These are phyloP conservation scores for Cercophora sp. DNA, from an alignment of 495 filamentous ascomycete genomes.

Conservation along the genomic window DNA sequence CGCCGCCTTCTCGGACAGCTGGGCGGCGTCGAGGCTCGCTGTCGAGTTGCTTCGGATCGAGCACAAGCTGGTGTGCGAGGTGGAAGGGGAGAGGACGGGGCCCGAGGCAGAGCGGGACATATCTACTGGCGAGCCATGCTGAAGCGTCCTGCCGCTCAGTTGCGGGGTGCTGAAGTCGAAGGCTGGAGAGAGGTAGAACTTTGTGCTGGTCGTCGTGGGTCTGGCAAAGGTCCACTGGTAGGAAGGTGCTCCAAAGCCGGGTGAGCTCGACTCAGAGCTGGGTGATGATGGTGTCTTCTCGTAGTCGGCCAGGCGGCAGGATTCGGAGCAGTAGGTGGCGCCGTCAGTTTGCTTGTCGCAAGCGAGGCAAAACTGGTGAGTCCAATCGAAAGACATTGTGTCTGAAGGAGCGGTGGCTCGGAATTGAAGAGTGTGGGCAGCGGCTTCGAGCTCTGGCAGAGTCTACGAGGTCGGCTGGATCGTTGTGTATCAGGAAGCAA, in stretches of 20 bases:
- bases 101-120: constrained; percentile 36
- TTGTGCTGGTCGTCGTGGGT: constrained; percentile 33
- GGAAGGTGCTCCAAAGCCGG: constrained; percentile 43
- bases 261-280: constrained; percentile 54
- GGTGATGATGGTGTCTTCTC: constrained; percentile 60
- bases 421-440: constrained; percentile 1
- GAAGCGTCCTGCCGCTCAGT: constrained; percentile 17
- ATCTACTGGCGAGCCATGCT: constrained; percentile 17
- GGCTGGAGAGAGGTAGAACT: constrained; percentile 67
- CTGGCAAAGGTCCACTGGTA: constrained; percentile 41
- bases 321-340: constrained; percentile 86
- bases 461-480: background rate
- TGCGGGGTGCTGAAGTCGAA: constrained; percentile 60
- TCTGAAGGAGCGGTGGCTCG: constrained; percentile 12
- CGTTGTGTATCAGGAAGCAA: background rate
- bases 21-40: constrained; percentile 45
- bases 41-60: constrained; percentile 67
- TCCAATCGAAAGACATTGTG: constrained; percentile 71
- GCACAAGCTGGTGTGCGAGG: constrained; percentile 79
- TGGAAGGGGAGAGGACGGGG: constrained; percentile 66
- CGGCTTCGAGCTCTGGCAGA: background rate
- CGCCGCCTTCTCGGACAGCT: constrained; percentile 69
- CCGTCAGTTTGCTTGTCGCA: constrained; percentile 86
- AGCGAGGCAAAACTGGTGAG: constrained; percentile 87
- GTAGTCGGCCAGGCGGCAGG: constrained; percentile 82